Conservation (phyloP, 371 early-diverging fungal genomes). For the Mucor velutinosus region DNA sequence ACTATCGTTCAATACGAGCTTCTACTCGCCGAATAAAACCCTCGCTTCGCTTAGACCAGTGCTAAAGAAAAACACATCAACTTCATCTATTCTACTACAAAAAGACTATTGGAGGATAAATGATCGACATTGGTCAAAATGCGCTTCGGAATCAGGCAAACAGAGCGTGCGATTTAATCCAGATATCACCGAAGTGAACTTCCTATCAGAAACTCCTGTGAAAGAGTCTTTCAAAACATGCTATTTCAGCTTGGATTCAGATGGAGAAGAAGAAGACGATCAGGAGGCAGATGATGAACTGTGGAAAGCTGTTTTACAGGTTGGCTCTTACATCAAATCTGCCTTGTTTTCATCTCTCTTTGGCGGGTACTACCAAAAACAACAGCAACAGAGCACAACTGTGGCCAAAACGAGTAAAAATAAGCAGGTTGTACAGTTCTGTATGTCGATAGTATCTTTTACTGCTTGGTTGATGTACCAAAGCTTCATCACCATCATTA, state of each 20-base stretch:
- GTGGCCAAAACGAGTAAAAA: background rate
- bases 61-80: constrained; percentile 5
- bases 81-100: background rate
- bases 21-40: background rate
- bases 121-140: constrained; percentile 22
- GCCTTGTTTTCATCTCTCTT: constrained; percentile 1
- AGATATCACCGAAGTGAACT: constrained; percentile 15
- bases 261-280: constrained; percentile 12
- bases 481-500: constrained; percentile 4
- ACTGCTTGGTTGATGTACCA: constrained; percentile 20
- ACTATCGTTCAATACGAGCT: constrained; percentile 7
- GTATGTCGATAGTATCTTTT: constrained; percentile 14
- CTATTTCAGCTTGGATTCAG: background rate
- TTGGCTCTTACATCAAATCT: constrained; percentile 13
- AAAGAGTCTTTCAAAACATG: constrained; percentile 11
- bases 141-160: constrained; percentile 26
- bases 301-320: constrained; percentile 3
- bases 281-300: constrained; percentile 15
- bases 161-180: constrained; percentile 26
- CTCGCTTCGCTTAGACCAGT: constrained; percentile 7
- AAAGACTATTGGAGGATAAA: constrained; percentile 12
- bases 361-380: background rate
- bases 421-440: constrained; percentile 2
- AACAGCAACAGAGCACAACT: background rate
- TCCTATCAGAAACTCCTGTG: constrained; percentile 18